Evolutionary conservation across 352 stramenopile species (phyloP), one percentile per base, ranked within the genome.

Genomic region (Phytophthora pistaciae): DNA sequence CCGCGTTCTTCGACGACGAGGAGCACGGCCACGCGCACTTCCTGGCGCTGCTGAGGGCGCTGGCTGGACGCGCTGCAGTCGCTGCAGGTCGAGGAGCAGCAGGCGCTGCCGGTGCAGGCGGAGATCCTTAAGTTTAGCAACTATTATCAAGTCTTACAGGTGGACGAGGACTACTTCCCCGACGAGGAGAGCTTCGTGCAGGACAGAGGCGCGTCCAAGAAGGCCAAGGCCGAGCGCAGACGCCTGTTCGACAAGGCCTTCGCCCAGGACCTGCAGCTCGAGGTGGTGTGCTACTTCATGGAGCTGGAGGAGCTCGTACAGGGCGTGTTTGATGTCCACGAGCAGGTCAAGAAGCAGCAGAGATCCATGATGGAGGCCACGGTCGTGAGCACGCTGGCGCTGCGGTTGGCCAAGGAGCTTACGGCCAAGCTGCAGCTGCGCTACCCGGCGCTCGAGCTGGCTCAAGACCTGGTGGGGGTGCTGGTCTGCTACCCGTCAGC

Each of bases 291-390:
- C 42, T 64, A 74, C 33, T 56, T 78, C n/a, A 56, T 81, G 31
- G 66, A 81, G 53, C 50, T 78, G 9, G 64, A 73, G 40, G 61
- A 61, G 27, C 36, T 68, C 4, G 57, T 50, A 13, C 56, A 67
- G 21, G 67, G 25, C 1, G 74, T 75, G 2, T 66, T 73, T 44
- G 55, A n/a, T 2, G 61, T 64, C 27, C 70, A 74, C 25, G 25
- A 56, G 13, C 61, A 72, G 14, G 74, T 81, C 29, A 75, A 78
- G 49, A 46, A 52, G 8, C 61, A 81, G 59, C 27, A 57, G 18
- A 73, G 70, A 14, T 78, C 74, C 48, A 50, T 81, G 40, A 33
- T 81, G 13, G 74, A 81, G 13, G 70, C 70, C 29, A 72, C 70
- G 1, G 59, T 68, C 13, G 74, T 75, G 27, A 63, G 58, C 1